Evolutionary conservation across 2,329 filamentous ascomycete genomes (phyloP), one percentile per base, ranked within the genome.

Genomic region (Sporothrix sp.): DNA sequence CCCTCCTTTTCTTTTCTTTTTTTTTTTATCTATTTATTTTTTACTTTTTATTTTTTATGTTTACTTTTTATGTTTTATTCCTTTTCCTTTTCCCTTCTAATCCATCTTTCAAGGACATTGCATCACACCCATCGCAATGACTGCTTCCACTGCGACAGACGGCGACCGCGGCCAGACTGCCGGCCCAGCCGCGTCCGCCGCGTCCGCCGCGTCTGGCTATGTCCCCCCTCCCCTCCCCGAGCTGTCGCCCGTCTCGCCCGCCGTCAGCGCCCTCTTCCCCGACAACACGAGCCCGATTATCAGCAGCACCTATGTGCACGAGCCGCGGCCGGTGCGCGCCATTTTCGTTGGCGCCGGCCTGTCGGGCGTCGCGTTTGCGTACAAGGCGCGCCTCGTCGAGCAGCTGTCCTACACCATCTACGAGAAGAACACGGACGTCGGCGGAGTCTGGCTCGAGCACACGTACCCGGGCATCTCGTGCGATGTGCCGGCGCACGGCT

Each of bases 391-490:
- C n/a, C 42, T 50, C 10, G 61, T 63, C 27, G 48, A 50, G 47
- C 39, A 50, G 51, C 32, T 53, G 23, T 32, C 39, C 5, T 53
- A 37, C 54, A 42, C 28, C 9, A 35, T 51, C 18, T 51, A 51
- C 42, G 49, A 51, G 38, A 42, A 78, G 64, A 79, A 79, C 53
- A 60, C 64, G 8, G 69, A 72, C 18, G 66, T 78, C 10, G 76
- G 75, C 18, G 77, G 77, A 2, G 80, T 76, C 0, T 80, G 76
- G 76, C 69, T 70, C 54, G 76, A 79, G 59, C 79, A 79, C 58
- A 65, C 68, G 18, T 80, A 80, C 55, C 76, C 76, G 0, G 75
- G 76, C 8, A 77, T 74, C 56, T 66, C 66, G 50, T 78, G 74
- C 59, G 76, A 78, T 58, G 69, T 78, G 33, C 74, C 74, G 7